A percentile compares a stretch with the other conserved stretches of the same genome.
These are phyloP conservation scores for Naegleria lovaniensis DNA, from an alignment of 208 protist species.

Conservation along the genomic window DNA sequence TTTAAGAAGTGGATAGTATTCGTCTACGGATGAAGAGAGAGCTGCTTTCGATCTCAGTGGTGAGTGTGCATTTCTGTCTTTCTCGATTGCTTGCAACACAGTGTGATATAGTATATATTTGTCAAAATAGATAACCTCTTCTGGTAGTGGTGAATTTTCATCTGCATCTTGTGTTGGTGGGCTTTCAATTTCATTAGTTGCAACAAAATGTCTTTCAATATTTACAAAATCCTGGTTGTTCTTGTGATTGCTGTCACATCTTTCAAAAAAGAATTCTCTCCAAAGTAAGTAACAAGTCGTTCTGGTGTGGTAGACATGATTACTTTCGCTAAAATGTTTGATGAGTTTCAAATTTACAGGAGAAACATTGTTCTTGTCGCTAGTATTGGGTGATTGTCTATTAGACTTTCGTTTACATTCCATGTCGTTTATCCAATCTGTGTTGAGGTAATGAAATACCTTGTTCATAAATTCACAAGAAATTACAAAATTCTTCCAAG, in stretches of 20 bases:
- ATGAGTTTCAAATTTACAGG: not conserved
- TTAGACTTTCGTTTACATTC: not conserved
- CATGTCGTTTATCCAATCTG: not conserved
- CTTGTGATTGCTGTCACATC: not conserved
- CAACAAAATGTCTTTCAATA: too few species aligned
- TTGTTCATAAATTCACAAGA: not conserved
- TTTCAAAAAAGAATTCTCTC: not conserved
- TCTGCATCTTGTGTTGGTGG: not conserved
- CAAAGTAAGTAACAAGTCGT: not conserved
- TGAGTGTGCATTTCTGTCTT: not conserved
- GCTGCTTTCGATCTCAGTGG: not conserved
- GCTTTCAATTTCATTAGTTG: too few species aligned
- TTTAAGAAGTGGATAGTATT: not conserved
- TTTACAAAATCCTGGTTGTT: too few species aligned
- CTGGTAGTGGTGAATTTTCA: not conserved
- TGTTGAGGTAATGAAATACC: not conserved
- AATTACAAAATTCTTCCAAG: not conserved
- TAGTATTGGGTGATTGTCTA: not conserved
- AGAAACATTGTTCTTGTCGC: too few species aligned
- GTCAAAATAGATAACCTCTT: not conserved
- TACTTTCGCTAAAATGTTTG: not conserved
- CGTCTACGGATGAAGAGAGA: not conserved
- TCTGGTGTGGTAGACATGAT: not conserved
- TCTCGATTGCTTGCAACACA: not conserved
- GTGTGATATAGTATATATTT: not conserved